A percentile compares a stretch with the other conserved stretches of the same genome.
Conservation (phyloP, 2,329 filamentous ascomycete species). For the Lachnellula subtilissima region DNA sequence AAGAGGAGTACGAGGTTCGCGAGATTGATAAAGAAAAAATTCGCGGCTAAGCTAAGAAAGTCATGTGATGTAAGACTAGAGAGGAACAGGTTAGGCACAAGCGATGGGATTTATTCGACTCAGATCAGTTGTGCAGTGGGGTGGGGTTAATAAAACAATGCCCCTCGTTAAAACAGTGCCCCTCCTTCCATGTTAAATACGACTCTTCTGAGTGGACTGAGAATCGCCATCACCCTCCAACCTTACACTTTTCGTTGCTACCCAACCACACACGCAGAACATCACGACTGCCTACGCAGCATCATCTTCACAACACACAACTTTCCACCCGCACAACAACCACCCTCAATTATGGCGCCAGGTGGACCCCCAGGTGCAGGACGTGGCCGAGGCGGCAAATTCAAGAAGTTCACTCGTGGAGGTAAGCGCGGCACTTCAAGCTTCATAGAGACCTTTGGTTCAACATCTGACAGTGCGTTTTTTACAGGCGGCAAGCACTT, state of each 20-base stretch:
- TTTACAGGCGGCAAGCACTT: constrained; percentile 84
- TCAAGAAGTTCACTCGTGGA: constrained; percentile 87
- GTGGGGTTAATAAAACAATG: too few relatives aligned
- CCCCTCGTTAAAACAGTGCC: neutral
- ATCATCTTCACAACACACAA: neutral
- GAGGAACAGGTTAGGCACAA: neutral
- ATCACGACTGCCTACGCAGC: too few relatives aligned
- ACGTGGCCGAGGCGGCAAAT: constrained; percentile 81
- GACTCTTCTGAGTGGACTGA: constrained; percentile 12
- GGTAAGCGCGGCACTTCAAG: constrained; percentile 50
- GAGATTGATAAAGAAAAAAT: constrained; percentile 12
- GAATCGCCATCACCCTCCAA: neutral
- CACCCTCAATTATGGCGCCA: constrained; percentile 43
- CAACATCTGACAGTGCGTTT: constrained; percentile 20
- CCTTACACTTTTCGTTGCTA: neutral
- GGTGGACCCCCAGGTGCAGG: constrained; percentile 37
- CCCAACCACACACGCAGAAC: neutral
- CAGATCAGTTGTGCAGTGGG: neutral
- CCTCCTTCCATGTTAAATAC: constrained; percentile 13
- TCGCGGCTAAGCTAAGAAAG: neutral
- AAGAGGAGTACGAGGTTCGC: constrained; percentile 18
- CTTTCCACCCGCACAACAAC: neutral
- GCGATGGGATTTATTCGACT: neutral
- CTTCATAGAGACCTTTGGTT: neutral
- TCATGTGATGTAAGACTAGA: constrained; percentile 14